phyloP scores from a whole-genome alignment of 306 rosid genomes.

The barrel medic (Medicago truncatula) region DNA sequence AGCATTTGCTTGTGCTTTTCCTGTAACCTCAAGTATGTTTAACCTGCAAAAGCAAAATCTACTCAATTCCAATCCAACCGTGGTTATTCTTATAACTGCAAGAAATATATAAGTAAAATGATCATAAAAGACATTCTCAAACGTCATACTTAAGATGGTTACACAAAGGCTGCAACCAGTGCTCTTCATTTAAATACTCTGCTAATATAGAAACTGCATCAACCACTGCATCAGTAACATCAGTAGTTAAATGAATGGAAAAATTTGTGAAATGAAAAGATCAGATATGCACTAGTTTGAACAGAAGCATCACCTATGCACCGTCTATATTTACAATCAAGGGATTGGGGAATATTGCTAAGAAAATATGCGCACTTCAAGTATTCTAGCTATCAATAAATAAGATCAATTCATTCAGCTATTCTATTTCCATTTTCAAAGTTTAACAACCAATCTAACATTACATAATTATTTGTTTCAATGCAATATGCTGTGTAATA shows the following conservation, averaged over 20 bases:
- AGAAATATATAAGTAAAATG: constrained; percentile 26
- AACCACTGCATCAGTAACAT: constrained; percentile 66
- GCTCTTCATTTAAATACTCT: constrained; percentile 84
- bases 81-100: constrained; percentile 21
- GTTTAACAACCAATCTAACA: constrained; percentile 10
- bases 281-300: constrained; percentile 17
- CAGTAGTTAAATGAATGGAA: constrained; percentile 40
- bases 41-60: constrained; percentile 62
- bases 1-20: constrained; percentile 54
- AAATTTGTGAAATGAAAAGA: constrained; percentile 5
- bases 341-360: background rate
- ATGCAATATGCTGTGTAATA: background rate
- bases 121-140: constrained; percentile 29
- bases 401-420: constrained; percentile 17
- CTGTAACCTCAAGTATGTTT: constrained; percentile 64
- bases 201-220: constrained; percentile 88
- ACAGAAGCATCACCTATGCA: constrained; percentile 1
- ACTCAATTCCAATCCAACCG: constrained; percentile 24
- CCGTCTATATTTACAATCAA: constrained; percentile 2
- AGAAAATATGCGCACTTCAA: constrained; percentile 8
- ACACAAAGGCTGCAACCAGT: constrained; percentile 84
- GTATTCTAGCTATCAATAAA: constrained; percentile 25
- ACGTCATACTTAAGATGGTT: constrained; percentile 68
- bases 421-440: constrained; percentile 1
- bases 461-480: constrained; percentile 26